Base-by-base conservation (phyloP, 164 flowering plant genomes). In the Tinospora cordifolia region DNA sequence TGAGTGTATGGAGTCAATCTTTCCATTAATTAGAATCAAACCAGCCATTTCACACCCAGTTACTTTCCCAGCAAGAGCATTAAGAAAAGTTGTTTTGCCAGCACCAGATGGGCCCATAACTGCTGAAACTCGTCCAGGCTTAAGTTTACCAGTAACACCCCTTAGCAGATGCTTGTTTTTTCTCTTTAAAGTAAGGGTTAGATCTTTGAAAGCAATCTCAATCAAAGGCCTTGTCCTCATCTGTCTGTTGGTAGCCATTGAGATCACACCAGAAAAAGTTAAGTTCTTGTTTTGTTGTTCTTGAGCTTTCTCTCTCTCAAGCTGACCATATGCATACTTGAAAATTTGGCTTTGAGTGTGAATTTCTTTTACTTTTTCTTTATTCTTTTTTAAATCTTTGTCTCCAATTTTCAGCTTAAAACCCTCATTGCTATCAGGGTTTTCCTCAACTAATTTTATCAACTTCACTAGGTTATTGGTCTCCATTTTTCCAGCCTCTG, bases 71-170 rank as follows among this genome's bases (percentile, higher is more conserved):
- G 88, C 86, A 71, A 95, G 77, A 70, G 99, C 99, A 76, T 90
- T 87, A 73, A 95, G 93, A 79, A 95, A 92, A n/a, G 99, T 95
- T 24, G 99, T 95, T 77, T 95, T 95, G 62, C 99, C 99, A 72
- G 99, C 99, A 54, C 99, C 99, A 65, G 99, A 93, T 62, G 99
- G 99, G 40, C 99, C 99, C 99, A 95, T 95, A 63, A 95, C 98
- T 71, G 99, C 98, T 54, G 98, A 85, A 76, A 95, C 91, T 65
- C 89, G 88, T 12, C 98, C 99, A 59, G 99, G 97, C 75, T 74
- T 68, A 72, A 95, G 72, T 79, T 92, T 95, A 59, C 99, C 99
- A 4, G 92, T 90, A 70, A 95, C 93, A 77, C 88, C 81, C 77
- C 96, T 88, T 84, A 95, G 62, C 5, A 95, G 75, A 78, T 88